These are phyloP conservation scores for Carnegiea gigantea DNA, from an alignment of 179 eudicot genomes.

Conservation along the genomic window DNA sequence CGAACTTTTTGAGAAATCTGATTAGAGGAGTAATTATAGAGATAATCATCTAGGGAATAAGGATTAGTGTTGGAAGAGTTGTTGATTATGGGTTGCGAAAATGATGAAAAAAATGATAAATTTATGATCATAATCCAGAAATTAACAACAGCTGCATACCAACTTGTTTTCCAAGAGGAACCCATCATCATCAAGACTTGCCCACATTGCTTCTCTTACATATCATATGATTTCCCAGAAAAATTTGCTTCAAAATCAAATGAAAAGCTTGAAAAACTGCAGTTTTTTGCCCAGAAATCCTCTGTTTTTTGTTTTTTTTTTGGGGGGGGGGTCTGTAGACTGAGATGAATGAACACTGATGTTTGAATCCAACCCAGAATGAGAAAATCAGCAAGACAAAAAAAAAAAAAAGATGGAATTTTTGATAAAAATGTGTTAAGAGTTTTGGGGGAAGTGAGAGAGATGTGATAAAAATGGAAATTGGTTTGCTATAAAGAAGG, in stretches of 20 bases:
- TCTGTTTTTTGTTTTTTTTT: not conserved
- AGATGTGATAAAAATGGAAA: conserved; percentile 27
- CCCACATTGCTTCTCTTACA: conserved; percentile 25
- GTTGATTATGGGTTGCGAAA: conserved; percentile 6
- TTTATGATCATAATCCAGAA: conserved; percentile 23
- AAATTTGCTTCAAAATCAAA: not conserved
- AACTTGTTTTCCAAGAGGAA: conserved; percentile 12
- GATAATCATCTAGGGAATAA: conserved; percentile 39
- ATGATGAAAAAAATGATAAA: conserved; percentile 20
- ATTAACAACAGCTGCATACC: conserved; percentile 20
- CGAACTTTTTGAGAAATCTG: conserved; percentile 21
- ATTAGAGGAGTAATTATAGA: conserved; percentile 35
- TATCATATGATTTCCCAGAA: conserved; percentile 13
- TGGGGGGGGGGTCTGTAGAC: not conserved
- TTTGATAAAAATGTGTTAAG: not conserved
- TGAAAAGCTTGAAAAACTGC: not conserved
- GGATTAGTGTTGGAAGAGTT: not conserved
- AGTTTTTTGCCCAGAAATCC: conserved; percentile 6
- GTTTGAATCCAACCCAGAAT: not conserved
- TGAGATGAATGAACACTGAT: not conserved
- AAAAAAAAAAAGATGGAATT: not conserved
- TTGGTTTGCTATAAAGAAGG: conserved; percentile 25
- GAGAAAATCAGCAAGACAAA: not conserved
- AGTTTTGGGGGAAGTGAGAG: not conserved
- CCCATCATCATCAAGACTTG: conserved; percentile 37